A percentile compares a stretch with the other conserved stretches of the same genome.
phyloP scores from a whole-genome alignment of 2,329 filamentous ascomycete genomes.

The Diaporthe helianthi region DNA sequence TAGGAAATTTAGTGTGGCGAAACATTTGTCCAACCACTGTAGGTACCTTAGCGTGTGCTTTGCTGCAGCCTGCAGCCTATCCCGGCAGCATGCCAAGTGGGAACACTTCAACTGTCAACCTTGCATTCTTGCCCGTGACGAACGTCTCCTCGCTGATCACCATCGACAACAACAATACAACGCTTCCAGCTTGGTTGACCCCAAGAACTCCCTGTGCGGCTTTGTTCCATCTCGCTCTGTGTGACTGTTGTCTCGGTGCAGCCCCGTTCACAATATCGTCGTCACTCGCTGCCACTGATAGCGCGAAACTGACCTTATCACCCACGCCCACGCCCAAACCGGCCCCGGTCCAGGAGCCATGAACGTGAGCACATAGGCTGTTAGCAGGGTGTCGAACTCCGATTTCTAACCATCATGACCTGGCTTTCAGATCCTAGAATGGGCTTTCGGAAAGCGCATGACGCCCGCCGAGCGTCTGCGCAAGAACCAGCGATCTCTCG shows the following conservation, averaged over 20 bases:
- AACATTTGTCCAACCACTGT: no score
- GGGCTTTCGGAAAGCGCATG: constrained; percentile 99
- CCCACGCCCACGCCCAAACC: background rate
- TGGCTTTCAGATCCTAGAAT: constrained; percentile 83
- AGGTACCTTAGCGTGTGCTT: constrained; percentile 13
- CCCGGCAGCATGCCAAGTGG: constrained; percentile 23
- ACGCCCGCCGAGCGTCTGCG: constrained; percentile 91
- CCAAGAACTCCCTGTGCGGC: background rate
- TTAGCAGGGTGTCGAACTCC: background rate
- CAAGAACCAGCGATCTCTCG: constrained; percentile 94
- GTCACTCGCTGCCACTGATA: background rate
- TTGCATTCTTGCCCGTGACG: constrained; percentile 11
- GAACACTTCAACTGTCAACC: constrained; percentile 22
- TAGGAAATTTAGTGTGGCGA: no score
- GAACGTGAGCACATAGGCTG: constrained; percentile 55
- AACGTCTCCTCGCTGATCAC: background rate
- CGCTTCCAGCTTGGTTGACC: background rate
- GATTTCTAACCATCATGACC: constrained; percentile 38
- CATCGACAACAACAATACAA: constrained; percentile 5
- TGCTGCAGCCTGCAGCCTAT: constrained; percentile 25
- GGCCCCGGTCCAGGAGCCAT: constrained; percentile 47
- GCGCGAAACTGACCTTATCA: constrained; percentile 29
- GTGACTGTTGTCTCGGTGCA: background rate
- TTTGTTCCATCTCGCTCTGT: background rate
- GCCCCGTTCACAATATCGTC: background rate